Base-by-base conservation (phyloP, 441 rosid species). In the Theobroma grandiflorum region DNA sequence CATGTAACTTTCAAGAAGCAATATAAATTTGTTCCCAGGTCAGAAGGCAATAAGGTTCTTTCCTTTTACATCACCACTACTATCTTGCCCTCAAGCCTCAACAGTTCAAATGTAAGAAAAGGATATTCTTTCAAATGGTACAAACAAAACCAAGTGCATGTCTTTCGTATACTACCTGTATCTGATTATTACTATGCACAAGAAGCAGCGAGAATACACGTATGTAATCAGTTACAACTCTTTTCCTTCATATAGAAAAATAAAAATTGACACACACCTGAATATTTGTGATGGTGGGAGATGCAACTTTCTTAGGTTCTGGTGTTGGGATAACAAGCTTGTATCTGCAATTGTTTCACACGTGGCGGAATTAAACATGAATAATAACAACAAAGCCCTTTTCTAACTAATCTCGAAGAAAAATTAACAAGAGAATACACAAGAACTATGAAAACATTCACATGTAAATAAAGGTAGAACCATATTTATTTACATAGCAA, bases 241-340 rank as follows among this genome's bases (percentile, higher is more conserved):
- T 42, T 53, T 72, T 55, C 10, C 11, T 37, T 53, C 37, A 20
- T 35, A 11, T 72, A 16, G 61, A 52, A 53, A 62, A 67, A 58
- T 37, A 78, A 74, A 18, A 42, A 40, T 72, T 67, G 75, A 75
- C 61, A 64, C 73, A 31, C 75, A 96, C 99, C 98, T 96, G 99
- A 80, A 96, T 91, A 86, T 96, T 96, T 57, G 97, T 88, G 81
- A 94, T 87, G 45, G 84, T 79, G 43, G 99, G 98, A 75, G 98
- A 93, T 79, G 89, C 89, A 80, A 96, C 82, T 91, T 87, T 96
- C 87, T 83, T 93, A 64, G 99, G 98, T 81, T 96, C 98, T 58
- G 94, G 82, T 52, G 91, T 90, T 43, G 96, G 86, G 80, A 94
- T 90, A 61, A 94, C 98, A 82, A 96, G 85, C 88, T 96, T 96